Percentiles rank a stretch among this genome's conserved stretches.
These are phyloP conservation scores for Neofusicoccum sp. DNA, from an alignment of 2,329 filamentous ascomycete species.

Conservation along the genomic window DNA sequence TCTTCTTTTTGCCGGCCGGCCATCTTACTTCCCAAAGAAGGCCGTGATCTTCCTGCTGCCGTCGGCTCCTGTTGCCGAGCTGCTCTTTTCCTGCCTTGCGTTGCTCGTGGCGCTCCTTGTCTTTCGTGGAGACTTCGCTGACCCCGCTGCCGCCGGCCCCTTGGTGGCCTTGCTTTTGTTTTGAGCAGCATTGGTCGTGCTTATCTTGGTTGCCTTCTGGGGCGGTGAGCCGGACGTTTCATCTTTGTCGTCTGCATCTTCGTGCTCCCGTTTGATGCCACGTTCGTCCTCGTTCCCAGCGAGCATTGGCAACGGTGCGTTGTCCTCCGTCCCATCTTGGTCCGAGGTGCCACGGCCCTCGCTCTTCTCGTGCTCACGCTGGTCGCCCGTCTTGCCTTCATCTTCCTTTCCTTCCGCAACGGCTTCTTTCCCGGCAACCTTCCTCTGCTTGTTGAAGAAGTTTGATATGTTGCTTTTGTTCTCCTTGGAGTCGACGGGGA, in stretches of 20 bases:
- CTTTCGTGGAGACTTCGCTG: conserved; percentile 37
- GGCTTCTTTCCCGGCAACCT: background rate
- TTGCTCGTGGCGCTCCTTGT: conserved; percentile 59
- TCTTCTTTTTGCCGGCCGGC: conserved; percentile 8
- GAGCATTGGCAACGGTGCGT: conserved; percentile 47
- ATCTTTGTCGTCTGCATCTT: conserved; percentile 35
- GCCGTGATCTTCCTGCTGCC: conserved; percentile 58
- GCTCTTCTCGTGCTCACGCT: conserved; percentile 31
- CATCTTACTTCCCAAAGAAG: conserved; percentile 52
- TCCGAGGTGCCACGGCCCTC: conserved; percentile 45
- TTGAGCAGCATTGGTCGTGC: background rate
- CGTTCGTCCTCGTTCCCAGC: conserved; percentile 22
- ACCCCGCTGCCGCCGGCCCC: conserved; percentile 24
- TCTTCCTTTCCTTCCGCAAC: conserved; percentile 30
- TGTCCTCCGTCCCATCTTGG: conserved; percentile 49
- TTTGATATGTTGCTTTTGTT: conserved; percentile 94
- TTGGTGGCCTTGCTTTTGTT: conserved; percentile 24
- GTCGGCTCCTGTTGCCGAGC: conserved; percentile 28
- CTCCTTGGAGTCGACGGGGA: conserved; percentile 78
- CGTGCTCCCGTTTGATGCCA: conserved; percentile 50
- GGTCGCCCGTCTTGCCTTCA: conserved; percentile 19
- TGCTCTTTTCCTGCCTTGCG: conserved; percentile 34
- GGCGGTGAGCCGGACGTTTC: conserved; percentile 24
- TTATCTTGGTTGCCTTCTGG: conserved; percentile 35
- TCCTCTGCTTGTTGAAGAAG: conserved; percentile 68